Evolutionary conservation across 2,329 filamentous ascomycete species (phyloP), one percentile per base, ranked within the genome.

Genomic region (Aspergillus calidoustus): DNA sequence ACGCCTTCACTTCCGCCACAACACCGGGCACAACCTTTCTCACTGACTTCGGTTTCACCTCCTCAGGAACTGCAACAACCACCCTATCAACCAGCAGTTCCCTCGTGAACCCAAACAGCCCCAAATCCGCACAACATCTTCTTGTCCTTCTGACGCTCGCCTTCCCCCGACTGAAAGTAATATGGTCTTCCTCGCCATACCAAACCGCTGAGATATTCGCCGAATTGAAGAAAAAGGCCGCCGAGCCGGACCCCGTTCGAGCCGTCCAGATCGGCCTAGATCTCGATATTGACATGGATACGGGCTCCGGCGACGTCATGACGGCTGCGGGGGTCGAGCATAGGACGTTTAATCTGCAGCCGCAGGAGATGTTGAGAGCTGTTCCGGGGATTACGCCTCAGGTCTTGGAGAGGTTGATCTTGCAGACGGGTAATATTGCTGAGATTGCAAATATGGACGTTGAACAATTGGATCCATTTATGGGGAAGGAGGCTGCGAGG

Each of bases 161-260:
- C 0, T 99, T 98, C 70, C 95, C 95, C 0, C 87, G 87, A 23
- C 84, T 99, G 53, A 90, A 92, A 66, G 91, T 99, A 69, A 92
- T 99, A 69, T 99, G 95, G 95, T 95, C 91, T 8, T 91, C 87
- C 8, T 93, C 90, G 11, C 94, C 95, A 0, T 97, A 96, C 73
- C 93, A 99, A 76, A 98, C 95, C 0, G 95, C 95, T 1, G 93
- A 98, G 80, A 98, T 99, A 64, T 98, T 99, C 74, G 90, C 93
- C 70, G 89, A 92, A 67, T 85, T 99, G 58, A 99, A 99, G 81
- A 90, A 92, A 67, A 90, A 93, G 70, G 90, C 94, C 69, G 84
- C 89, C 3, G 95, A 99, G 77, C 95, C 95, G 0, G 93, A 99
- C 74, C 95, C 95, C 1, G 84, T 96, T 41, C 88, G 87, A 3